Conservation (phyloP, 2,329 filamentous ascomycete species). For the Myriosclerotinia curreyana region DNA sequence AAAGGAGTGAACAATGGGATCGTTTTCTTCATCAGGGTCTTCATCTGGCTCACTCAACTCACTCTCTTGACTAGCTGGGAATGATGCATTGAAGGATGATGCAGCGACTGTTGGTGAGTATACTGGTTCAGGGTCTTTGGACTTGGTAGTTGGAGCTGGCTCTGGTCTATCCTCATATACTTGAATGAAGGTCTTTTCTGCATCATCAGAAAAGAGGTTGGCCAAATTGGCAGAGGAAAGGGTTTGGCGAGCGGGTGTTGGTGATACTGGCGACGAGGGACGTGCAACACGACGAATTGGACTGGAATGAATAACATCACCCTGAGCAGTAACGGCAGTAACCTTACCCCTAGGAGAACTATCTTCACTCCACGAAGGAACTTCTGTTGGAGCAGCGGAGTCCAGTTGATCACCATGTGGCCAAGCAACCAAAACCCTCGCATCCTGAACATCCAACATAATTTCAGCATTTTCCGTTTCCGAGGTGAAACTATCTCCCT, state of each 20-base stretch:
- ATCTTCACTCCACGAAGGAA: conserved; percentile 67
- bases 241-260: conserved; percentile 47
- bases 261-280: conserved; percentile 76
- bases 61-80: conserved; percentile 44
- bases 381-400: conserved; percentile 44
- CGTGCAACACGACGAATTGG: conserved; percentile 54
- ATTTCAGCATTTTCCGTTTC: conserved; percentile 86
- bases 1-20: conserved; percentile 88
- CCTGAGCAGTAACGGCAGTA: conserved; percentile 38
- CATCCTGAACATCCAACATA: conserved; percentile 92
- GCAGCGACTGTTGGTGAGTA: conserved; percentile 33
- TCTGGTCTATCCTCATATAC: conserved; percentile 70
- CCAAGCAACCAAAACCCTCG: conserved; percentile 86
- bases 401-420: conserved; percentile 56
- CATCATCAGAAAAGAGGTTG: conserved; percentile 43
- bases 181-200: conserved; percentile 51
- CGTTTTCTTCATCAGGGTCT: conserved; percentile 88
- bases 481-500: conserved; percentile 86
- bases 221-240: conserved; percentile 29
- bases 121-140: conserved; percentile 26
- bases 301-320: conserved; percentile 55
- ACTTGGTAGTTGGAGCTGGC: conserved; percentile 45
- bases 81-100: conserved; percentile 30
- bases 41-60: conserved; percentile 56
- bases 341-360: conserved; percentile 51